These are phyloP conservation scores for Priceomyces fermenticarens DNA, from an alignment of 805 yeast genomes.

Conservation along the genomic window DNA sequence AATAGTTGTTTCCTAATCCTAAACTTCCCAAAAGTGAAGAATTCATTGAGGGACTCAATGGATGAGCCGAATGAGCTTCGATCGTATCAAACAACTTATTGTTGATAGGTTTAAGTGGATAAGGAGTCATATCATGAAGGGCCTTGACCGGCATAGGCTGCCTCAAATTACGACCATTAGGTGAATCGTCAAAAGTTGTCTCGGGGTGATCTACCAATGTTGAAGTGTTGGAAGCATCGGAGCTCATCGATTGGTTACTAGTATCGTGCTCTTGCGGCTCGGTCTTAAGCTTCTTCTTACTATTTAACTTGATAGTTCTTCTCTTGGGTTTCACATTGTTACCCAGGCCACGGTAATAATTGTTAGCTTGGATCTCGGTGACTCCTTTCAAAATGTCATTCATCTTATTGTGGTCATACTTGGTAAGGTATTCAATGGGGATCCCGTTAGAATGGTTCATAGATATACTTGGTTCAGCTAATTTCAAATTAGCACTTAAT, in stretches of 20 bases:
- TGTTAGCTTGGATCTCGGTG: slow-evolving; percentile 44
- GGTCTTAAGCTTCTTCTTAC: slow-evolving; percentile 7
- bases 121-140: slow-evolving; percentile 1
- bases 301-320: slow-evolving; percentile 35
- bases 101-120: slow-evolving; percentile 7
- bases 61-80: slow-evolving; percentile 17
- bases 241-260: not conserved
- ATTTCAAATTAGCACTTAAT: slow-evolving; percentile 32
- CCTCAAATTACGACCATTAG: slow-evolving; percentile 4
- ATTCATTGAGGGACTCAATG: slow-evolving; percentile 11
- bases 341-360: slow-evolving; percentile 25
- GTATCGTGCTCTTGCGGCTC: not conserved
- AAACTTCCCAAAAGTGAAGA: slow-evolving; percentile 23
- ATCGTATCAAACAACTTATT: slow-evolving; percentile 1
- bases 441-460: slow-evolving; percentile 27
- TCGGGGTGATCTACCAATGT: slow-evolving; percentile 5
- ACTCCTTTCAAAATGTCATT: slow-evolving; percentile 39
- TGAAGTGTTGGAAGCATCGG: slow-evolving; percentile 7
- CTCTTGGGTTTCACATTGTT: slow-evolving; percentile 37
- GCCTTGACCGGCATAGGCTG: slow-evolving; percentile 14
- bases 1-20: slow-evolving; percentile 39
- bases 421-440: slow-evolving; percentile 34
- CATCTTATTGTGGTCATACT: slow-evolving; percentile 26
- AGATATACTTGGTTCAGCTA: slow-evolving; percentile 20
- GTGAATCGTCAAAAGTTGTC: not conserved